Evolutionary conservation across 2,329 filamentous ascomycete species (phyloP).

Genomic region (Emericellopsis atlantica): DNA sequence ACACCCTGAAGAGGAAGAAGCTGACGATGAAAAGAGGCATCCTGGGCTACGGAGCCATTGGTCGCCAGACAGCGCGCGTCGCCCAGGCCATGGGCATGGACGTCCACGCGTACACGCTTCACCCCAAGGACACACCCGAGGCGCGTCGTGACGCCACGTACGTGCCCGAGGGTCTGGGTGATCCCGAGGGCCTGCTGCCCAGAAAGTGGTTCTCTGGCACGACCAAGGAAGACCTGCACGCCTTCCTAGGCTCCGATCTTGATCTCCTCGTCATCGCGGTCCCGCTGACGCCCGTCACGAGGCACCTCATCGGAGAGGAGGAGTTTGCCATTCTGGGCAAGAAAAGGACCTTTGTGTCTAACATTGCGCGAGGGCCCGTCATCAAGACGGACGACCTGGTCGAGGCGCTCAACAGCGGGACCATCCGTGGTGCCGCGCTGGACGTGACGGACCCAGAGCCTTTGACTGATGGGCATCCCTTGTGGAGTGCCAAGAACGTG

Average conservation of each 20-base stretch:
- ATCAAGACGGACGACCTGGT: slow-evolving; percentile 37
- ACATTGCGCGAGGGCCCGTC: slow-evolving; percentile 46
- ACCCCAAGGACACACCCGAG: slow-evolving; percentile 52
- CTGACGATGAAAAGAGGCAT: slow-evolving; percentile 24
- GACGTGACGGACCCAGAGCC: slow-evolving; percentile 67
- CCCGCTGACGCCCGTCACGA: slow-evolving; percentile 35
- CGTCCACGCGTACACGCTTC: slow-evolving; percentile 64
- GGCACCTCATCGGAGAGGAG: slow-evolving; percentile 33
- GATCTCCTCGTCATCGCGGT: slow-evolving; percentile 39
- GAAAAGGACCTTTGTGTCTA: slow-evolving; percentile 48
- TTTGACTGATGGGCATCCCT: slow-evolving; percentile 49
- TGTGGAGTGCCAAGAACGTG: slow-evolving; percentile 60
- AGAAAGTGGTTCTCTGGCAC: slow-evolving; percentile 36
- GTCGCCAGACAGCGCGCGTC: slow-evolving; percentile 40
- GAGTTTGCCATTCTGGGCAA: slow-evolving; percentile 33
- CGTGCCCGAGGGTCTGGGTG: slow-evolving; percentile 53
- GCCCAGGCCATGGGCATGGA: slow-evolving; percentile 56
- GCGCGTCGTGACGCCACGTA: slow-evolving; percentile 53
- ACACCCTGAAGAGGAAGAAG: not conserved
- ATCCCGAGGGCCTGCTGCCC: slow-evolving; percentile 34
- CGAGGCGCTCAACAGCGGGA: slow-evolving; percentile 30
- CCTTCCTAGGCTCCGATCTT: slow-evolving; percentile 35
- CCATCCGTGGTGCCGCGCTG: slow-evolving; percentile 45
- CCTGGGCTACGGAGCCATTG: slow-evolving; percentile 41
- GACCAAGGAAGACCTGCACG: slow-evolving; percentile 28